Conservation (phyloP, 352 stramenopile genomes). For the Achlya hypogyna region DNA sequence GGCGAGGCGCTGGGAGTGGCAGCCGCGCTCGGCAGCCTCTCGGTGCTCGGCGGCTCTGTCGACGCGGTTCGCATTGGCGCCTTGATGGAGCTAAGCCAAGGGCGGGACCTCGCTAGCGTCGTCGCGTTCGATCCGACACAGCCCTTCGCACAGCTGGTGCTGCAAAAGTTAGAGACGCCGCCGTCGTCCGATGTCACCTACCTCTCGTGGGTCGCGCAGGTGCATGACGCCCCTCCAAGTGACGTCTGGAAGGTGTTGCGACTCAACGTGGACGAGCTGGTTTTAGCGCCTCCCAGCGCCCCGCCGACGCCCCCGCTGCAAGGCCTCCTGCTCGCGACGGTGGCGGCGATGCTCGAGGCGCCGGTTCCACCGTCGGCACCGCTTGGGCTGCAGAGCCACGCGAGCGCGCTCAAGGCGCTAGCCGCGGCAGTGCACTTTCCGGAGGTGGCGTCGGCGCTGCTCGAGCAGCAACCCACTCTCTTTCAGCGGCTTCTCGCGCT, state of each 20-base stretch:
- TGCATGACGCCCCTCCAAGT: background rate
- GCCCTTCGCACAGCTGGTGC: constrained; percentile 16
- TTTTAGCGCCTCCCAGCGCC: background rate
- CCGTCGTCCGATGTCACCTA: background rate
- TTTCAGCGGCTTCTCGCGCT: background rate
- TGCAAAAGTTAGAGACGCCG: background rate
- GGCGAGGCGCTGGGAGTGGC: constrained; percentile 7
- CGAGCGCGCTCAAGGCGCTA: constrained; percentile 7
- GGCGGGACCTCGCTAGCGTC: constrained; percentile 23
- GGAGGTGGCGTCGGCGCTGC: background rate
- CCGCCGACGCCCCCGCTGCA: background rate
- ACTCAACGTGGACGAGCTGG: constrained; percentile 20
- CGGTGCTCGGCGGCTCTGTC: constrained; percentile 24
- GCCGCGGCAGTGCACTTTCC: background rate
- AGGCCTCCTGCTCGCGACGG: background rate
- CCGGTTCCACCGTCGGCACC: background rate
- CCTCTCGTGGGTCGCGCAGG: background rate
- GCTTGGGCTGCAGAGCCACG: background rate
- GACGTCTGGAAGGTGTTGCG: constrained; percentile 17
- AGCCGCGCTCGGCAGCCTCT: constrained; percentile 16
- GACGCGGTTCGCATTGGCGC: constrained; percentile 24
- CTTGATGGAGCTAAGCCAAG: constrained; percentile 24
- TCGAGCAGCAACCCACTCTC: background rate
- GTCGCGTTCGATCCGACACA: constrained; percentile 20
- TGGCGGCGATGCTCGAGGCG: background rate